Evolutionary conservation across 768 basidiomycete genomes (phyloP).

Genomic region (Mycena epipterygia): DNA sequence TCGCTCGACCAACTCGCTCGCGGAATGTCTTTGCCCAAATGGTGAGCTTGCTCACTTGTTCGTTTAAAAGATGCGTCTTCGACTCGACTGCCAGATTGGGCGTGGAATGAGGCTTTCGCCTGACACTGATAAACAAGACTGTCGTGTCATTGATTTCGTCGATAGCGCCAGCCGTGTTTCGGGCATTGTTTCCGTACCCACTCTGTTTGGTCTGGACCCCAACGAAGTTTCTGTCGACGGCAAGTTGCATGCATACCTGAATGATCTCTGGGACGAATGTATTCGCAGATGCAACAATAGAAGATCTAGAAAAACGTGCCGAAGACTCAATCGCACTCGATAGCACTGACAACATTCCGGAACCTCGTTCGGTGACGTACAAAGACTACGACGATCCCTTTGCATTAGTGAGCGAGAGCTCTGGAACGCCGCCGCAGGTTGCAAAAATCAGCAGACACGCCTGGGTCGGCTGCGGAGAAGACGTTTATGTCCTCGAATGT

Average conservation of each 20-base stretch:
- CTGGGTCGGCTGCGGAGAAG: constrained; percentile 86
- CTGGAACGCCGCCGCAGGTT: constrained; percentile 69
- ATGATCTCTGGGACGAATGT: constrained; percentile 14
- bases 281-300: constrained; percentile 63
- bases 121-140: constrained; percentile 83
- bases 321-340: constrained; percentile 42
- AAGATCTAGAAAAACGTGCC: constrained; percentile 61
- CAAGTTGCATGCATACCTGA: constrained; percentile 39
- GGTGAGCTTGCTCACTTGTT: constrained; percentile 58
- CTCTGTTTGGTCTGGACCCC: constrained; percentile 90
- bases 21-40: constrained; percentile 93
- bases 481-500: constrained; percentile 81
- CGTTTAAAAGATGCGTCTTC: neutral
- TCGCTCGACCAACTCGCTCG: constrained; percentile 91
- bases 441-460: constrained; percentile 67
- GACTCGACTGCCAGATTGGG: constrained; percentile 74
- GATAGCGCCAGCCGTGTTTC: constrained; percentile 77
- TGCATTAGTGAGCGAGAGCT: constrained; percentile 61
- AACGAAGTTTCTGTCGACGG: constrained; percentile 72
- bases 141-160: constrained; percentile 92
- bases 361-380: constrained; percentile 77
- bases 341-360: constrained; percentile 55
- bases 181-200: constrained; percentile 84
- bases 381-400: constrained; percentile 85
- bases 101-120: constrained; percentile 92